phyloP scores from a whole-genome alignment of 768 basidiomycete genomes.

The Hericium rajendrae region DNA sequence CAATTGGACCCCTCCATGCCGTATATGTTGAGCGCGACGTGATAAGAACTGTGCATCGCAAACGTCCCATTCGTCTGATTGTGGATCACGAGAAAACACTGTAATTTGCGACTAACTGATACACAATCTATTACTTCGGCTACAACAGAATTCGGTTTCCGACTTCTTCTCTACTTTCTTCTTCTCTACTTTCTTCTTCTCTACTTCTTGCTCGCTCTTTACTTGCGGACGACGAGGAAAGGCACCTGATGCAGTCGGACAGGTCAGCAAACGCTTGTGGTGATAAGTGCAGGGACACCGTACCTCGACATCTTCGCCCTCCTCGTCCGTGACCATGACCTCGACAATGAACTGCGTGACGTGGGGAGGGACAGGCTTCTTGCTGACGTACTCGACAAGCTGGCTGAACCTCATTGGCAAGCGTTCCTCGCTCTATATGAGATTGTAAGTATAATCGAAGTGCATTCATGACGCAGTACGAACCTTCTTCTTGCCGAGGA shows the following conservation, averaged over 20 bases:
- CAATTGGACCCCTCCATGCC: too few relatives aligned
- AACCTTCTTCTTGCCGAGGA: constrained; percentile 90
- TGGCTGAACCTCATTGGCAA: constrained; percentile 84
- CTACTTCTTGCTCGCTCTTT: constrained; percentile 10
- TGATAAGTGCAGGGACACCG: constrained; percentile 8
- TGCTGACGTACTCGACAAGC: constrained; percentile 88
- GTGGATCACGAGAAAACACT: too few relatives aligned
- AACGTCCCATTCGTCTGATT: too few relatives aligned
- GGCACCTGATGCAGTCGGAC: constrained; percentile 45
- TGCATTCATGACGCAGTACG: constrained; percentile 11
- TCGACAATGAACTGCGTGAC: constrained; percentile 83
- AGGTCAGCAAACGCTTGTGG: background rate
- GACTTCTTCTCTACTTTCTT: too few relatives aligned
- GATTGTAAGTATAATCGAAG: too few relatives aligned
- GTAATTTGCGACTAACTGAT: too few relatives aligned
- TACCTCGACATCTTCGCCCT: constrained; percentile 93
- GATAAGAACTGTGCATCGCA: too few relatives aligned
- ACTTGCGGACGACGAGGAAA: constrained; percentile 70
- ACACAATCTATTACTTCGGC: too few relatives aligned
- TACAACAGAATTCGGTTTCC: too few relatives aligned
- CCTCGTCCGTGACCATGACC: constrained; percentile 88
- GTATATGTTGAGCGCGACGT: too few relatives aligned
- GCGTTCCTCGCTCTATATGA: constrained; percentile 69
- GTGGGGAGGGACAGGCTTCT: constrained; percentile 83
- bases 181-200: too few relatives aligned